A percentile compares a stretch with the other conserved stretches of the same genome.
Conservation (phyloP, 1,139 yeast genomes). For the Arxiozyma heterogenica region DNA sequence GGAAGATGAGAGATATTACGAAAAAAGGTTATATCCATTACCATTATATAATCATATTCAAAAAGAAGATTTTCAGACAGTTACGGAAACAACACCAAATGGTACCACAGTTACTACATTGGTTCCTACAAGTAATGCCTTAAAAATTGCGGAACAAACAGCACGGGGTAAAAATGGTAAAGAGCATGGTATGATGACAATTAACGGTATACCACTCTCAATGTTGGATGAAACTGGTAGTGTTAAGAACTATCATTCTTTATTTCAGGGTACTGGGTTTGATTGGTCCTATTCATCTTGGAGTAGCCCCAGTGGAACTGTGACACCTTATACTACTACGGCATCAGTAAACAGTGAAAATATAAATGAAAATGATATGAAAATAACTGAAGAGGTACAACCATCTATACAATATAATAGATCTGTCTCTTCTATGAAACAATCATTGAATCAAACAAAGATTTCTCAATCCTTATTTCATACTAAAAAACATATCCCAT, state of each 20-base stretch:
- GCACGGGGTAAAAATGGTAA: constrained; percentile 25
- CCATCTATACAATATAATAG: too few species aligned
- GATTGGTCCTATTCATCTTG: not conserved
- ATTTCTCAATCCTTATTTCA: too few species aligned
- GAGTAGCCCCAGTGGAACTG: not conserved
- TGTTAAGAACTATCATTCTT: constrained; percentile 27
- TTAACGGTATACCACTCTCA: constrained; percentile 71
- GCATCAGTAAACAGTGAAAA: constrained; percentile 9
- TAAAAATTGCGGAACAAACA: constrained; percentile 33
- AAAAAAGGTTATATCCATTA: constrained; percentile 49
- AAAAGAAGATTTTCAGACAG: constrained; percentile 80
- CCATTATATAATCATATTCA: constrained; percentile 93
- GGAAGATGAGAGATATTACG: constrained; percentile 8
- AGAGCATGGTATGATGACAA: constrained; percentile 29
- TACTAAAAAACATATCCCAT: too few species aligned
- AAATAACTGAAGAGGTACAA: too few species aligned
- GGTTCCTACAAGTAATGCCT: constrained; percentile 77
- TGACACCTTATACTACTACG: not conserved
- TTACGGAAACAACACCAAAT: constrained; percentile 79
- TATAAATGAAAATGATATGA: too few species aligned
- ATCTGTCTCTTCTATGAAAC: too few species aligned
- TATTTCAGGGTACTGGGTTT: not conserved
- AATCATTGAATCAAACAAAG: too few species aligned
- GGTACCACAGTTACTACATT: constrained; percentile 87
- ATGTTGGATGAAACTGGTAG: constrained; percentile 80